These are phyloP conservation scores for Rhizopogon sp. DNA, from an alignment of 768 basidiomycete species.

Conservation along the genomic window DNA sequence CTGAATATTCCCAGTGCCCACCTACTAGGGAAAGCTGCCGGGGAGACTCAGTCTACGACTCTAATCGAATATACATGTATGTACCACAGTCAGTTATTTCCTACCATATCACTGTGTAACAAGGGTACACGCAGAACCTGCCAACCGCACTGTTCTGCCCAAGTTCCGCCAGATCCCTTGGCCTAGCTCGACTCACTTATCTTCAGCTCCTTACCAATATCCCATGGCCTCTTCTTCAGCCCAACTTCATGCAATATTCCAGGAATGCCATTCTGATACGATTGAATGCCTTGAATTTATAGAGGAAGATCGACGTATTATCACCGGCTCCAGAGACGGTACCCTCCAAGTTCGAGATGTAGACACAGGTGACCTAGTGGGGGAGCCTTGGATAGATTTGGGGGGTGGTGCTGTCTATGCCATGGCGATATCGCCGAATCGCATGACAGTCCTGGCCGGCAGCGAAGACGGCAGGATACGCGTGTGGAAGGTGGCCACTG, in stretches of 20 bases:
- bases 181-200: background rate
- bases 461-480: background rate
- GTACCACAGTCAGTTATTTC: background rate
- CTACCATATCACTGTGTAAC: background rate
- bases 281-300: background rate
- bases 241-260: background rate
- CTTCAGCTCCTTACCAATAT: background rate
- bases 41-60: too few relatives aligned
- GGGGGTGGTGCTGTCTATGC: background rate
- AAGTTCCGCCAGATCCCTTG: background rate
- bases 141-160: too few relatives aligned
- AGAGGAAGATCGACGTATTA: background rate
- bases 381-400: background rate
- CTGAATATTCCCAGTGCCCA: too few relatives aligned
- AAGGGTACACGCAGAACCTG: background rate
- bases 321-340: background rate
- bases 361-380: background rate
- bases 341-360: background rate
- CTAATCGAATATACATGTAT: background rate
- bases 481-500: background rate
- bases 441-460: background rate
- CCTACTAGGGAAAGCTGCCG: too few relatives aligned
- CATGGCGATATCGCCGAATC: background rate
- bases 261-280: background rate
- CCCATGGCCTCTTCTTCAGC: background rate